Evolutionary conservation across 495 filamentous ascomycete species (phyloP).

Genomic region (Rusavskia elegans): DNA sequence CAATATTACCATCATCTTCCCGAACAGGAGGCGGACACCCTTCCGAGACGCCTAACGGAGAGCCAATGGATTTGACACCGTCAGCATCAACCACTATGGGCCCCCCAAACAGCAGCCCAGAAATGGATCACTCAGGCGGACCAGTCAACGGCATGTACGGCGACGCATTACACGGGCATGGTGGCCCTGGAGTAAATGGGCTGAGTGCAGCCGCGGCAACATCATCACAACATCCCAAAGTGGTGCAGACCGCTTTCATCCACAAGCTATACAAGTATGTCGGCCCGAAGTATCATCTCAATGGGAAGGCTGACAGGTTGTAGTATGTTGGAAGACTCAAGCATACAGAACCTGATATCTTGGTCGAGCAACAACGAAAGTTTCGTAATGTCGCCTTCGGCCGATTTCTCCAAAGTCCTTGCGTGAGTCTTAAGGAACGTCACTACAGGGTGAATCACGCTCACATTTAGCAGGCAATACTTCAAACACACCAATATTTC

Average conservation of each 20-base stretch:
- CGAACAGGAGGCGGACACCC: slow-evolving; percentile 7
- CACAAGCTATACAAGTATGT: slow-evolving; percentile 97
- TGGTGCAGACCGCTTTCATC: slow-evolving; percentile 98
- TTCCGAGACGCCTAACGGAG: slow-evolving; percentile 21
- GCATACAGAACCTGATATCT: slow-evolving; percentile 87
- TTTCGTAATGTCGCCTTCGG: slow-evolving; percentile 95
- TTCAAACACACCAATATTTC: slow-evolving; percentile 99
- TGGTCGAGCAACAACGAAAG: slow-evolving; percentile 91
- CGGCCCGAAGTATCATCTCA: background rate
- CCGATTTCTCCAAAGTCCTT: slow-evolving; percentile 96
- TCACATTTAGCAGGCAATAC: slow-evolving; percentile 50
- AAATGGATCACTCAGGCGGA: slow-evolving; percentile 27
- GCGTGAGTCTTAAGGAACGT: slow-evolving; percentile 51
- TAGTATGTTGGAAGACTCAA: slow-evolving; percentile 91
- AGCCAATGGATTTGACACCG: slow-evolving; percentile 36
- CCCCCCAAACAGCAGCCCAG: slow-evolving; percentile 28
- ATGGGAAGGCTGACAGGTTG: slow-evolving; percentile 1
- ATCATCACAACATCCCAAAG: slow-evolving; percentile 88
- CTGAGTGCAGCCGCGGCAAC: slow-evolving; percentile 49
- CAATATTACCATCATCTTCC: slow-evolving; percentile 27
- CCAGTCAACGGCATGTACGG: slow-evolving; percentile 14
- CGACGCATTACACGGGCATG: slow-evolving; percentile 13
- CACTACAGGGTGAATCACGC: background rate
- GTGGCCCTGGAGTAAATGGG: slow-evolving; percentile 28
- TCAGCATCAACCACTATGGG: slow-evolving; percentile 24